Evolutionary conservation across 495 filamentous ascomycete species (phyloP), one percentile per base, ranked within the genome.

Genomic region (Evansstolkia leycettana): DNA sequence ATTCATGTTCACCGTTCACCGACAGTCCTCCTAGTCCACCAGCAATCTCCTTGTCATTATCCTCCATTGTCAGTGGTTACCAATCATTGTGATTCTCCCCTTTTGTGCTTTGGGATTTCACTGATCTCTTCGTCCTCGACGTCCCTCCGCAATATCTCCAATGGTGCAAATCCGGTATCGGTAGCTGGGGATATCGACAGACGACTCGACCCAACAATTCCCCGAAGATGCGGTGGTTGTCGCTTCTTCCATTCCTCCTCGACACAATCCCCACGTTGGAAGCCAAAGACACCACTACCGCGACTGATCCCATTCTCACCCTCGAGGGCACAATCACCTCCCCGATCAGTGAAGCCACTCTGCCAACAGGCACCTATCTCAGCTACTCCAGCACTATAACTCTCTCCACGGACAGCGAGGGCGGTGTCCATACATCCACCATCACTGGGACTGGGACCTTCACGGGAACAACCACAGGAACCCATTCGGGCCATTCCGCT

Each of bases 341-440:
- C 17, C 41, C 49, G 28, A 37, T 44, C 16, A 43, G 34, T 17
- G 56, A 59, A 23, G 39, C 47, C 11, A 48, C 47, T 0, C 25
- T 54, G 6, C 60, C 60, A 10, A 58, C 53, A 0, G 66, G 63
- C 19, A 39, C 41, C 33, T 69, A 70, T 36, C 34, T 55, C 18
- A 50, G 58, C 1, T 61, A 62, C 37, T 43, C 52, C 11, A 52
- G 60, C n/a, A 69, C 65, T 14, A 39, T 51, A 35, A 61, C 50
- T 2, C 44, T 62, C 2, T 25, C 33, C 11, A 42, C 23, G 23
- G 32, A 47, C 8, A 36, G 40, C 12, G 28, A n/a, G 4, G 28
- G 28, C 5, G 28, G 14, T 12, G 28, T 29, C 10, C 14, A 29
- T 29, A 29, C 28, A n/a, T 29, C 28, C 28, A 15, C 14, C 28